Conservation (phyloP, 371 early-diverging fungal genomes). For the Mucor circinelloides region DNA sequence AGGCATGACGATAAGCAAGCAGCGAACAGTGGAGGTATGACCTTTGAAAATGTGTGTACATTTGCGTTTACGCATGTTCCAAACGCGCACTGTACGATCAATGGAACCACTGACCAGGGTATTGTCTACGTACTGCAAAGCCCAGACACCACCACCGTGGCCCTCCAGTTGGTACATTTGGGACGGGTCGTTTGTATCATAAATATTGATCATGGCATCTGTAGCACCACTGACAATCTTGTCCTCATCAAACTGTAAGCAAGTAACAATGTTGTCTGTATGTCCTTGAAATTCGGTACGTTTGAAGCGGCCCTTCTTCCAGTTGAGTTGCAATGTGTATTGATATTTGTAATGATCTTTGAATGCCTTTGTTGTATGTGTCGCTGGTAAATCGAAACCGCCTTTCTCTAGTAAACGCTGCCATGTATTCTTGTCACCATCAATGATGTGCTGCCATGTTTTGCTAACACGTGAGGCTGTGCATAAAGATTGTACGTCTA, state of each 20-base stretch:
- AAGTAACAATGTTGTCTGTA: conserved; percentile 86
- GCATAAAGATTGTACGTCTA: conserved; percentile 79
- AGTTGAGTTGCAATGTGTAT: conserved; percentile 52
- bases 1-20: conserved; percentile 86
- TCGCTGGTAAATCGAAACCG: conserved; percentile 47
- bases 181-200: conserved; percentile 68
- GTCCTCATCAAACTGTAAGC: conserved; percentile 91
- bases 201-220: conserved; percentile 85
- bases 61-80: conserved; percentile 90
- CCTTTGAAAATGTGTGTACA: conserved; percentile 91
- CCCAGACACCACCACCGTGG: conserved; percentile 99
- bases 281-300: conserved; percentile 82
- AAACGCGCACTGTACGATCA: conserved; percentile 95
- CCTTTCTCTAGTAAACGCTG: conserved; percentile 46
- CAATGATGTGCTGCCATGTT: conserved; percentile 76
- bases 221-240: conserved; percentile 93
- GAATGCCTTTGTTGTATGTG: conserved; percentile 28
- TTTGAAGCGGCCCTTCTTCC: conserved; percentile 74
- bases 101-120: conserved; percentile 96
- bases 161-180: conserved; percentile 72
- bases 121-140: conserved; percentile 85
- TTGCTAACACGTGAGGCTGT: conserved; percentile 77
- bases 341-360: conserved; percentile 44
- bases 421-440: conserved; percentile 71
- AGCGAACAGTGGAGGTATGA: conserved; percentile 96